Evolutionary conservation across 257 asterid genomes (phyloP).

Genomic region (Cinchona pubescens): DNA sequence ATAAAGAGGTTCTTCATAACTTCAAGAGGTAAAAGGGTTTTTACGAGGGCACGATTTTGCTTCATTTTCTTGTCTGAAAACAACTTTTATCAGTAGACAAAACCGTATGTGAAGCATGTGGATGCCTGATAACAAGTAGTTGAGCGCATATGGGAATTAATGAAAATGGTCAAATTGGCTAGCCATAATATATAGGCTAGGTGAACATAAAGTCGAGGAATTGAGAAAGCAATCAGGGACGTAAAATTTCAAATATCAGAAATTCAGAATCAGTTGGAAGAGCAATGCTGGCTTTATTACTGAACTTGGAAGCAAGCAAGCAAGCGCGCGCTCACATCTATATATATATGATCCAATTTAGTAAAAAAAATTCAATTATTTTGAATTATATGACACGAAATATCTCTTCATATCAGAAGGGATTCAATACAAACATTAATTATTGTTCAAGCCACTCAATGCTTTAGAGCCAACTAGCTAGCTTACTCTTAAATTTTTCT

Average conservation of each 20-base stretch:
- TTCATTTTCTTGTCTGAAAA: not conserved
- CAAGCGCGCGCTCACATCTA: too few relatives aligned
- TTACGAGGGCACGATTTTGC: not conserved
- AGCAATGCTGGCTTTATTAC: not conserved
- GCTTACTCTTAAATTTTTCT: not conserved
- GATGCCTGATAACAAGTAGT: not conserved
- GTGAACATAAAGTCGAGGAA: not conserved
- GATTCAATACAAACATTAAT: not conserved
- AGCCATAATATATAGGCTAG: not conserved
- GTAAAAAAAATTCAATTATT: not conserved
- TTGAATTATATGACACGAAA: not conserved
- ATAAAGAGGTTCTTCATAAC: not conserved
- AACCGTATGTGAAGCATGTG: not conserved
- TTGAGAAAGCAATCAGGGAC: not conserved
- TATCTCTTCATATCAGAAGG: not conserved
- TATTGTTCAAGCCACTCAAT: not conserved
- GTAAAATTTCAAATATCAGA: not conserved
- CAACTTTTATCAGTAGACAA: not conserved
- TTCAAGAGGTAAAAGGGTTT: not conserved
- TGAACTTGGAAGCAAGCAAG: slow-evolving; percentile 2
- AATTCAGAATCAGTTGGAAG: not conserved
- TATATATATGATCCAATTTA: not conserved
- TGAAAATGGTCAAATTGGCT: not conserved
- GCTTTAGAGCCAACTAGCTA: not conserved
- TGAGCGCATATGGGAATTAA: not conserved